phyloP scores from a whole-genome alignment of 495 filamentous ascomycete species.

The Penicillium simplicissimum region DNA sequence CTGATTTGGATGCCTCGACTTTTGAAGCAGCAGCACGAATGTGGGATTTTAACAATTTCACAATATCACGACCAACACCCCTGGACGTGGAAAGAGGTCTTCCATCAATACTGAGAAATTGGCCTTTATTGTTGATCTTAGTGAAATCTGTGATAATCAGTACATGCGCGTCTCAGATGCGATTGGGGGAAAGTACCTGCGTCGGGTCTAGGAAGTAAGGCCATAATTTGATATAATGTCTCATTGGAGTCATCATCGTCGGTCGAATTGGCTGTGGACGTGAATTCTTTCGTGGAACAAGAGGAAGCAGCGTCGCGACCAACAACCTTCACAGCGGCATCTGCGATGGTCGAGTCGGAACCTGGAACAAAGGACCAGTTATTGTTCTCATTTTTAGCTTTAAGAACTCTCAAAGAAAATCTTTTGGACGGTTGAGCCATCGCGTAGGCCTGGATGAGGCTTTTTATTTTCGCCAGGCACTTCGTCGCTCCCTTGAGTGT shows the following conservation, averaged over 20 bases:
- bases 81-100: conserved; percentile 66
- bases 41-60: conserved; percentile 59
- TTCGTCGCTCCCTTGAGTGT: conserved; percentile 62
- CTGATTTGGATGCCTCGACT: conserved; percentile 16
- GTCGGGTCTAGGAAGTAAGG: conserved; percentile 58
- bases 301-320: conserved; percentile 63
- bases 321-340: conserved; percentile 70
- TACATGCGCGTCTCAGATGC: background rate
- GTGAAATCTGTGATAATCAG: conserved; percentile 41
- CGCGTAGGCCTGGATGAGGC: conserved; percentile 71
- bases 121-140: conserved; percentile 57
- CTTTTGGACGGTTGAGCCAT: conserved; percentile 65
- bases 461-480: conserved; percentile 62
- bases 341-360: conserved; percentile 51
- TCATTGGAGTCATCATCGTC: conserved; percentile 12
- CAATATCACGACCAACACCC: conserved; percentile 67
- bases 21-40: conserved; percentile 42
- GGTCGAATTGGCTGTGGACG: conserved; percentile 13
- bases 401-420: conserved; percentile 68
- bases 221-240: conserved; percentile 48
- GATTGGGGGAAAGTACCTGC: conserved; percentile 33
- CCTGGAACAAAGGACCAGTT: conserved; percentile 75
- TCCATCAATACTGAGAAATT: conserved; percentile 75
- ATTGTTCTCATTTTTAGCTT: conserved; percentile 58
- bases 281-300: conserved; percentile 46